A percentile compares a stretch with the other conserved stretches of the same genome.
Conservation (phyloP, 2,329 filamentous ascomycete species). For the Fusarium xylarioides region DNA sequence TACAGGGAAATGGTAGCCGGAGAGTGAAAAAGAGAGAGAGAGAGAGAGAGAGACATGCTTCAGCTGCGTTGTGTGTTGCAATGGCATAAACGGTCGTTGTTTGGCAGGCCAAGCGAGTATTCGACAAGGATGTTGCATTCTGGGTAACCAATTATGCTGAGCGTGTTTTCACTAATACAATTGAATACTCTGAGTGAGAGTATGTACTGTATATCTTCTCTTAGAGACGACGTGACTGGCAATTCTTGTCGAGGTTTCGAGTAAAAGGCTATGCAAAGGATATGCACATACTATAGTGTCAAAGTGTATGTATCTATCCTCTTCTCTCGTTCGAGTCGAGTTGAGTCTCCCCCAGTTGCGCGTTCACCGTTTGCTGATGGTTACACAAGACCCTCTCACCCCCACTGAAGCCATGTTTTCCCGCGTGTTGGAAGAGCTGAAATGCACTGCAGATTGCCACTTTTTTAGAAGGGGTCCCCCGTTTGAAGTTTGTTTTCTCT, state of each 20-base stretch:
- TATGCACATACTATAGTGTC: not conserved
- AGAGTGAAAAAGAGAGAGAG: not conserved
- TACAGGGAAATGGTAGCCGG: slow-evolving; percentile 17
- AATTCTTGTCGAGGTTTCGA: slow-evolving; percentile 11
- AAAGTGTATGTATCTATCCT: not conserved
- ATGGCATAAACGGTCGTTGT: slow-evolving; percentile 25
- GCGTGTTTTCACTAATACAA: slow-evolving; percentile 33
- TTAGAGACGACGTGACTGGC: slow-evolving; percentile 6
- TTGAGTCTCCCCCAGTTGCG: not conserved
- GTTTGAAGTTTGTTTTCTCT: not conserved
- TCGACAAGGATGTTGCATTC: slow-evolving; percentile 22
- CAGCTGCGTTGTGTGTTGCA: slow-evolving; percentile 11
- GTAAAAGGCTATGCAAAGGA: not conserved
- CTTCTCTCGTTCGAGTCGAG: not conserved
- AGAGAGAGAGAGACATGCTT: not conserved
- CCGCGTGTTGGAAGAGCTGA: slow-evolving; percentile 11
- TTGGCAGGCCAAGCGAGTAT: slow-evolving; percentile 40
- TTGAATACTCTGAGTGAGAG: not conserved
- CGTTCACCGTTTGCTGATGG: slow-evolving; percentile 10
- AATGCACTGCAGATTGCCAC: slow-evolving; percentile 8
- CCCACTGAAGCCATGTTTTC: slow-evolving; percentile 13
- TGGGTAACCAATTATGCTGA: slow-evolving; percentile 32
- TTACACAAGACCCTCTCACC: slow-evolving; percentile 25
- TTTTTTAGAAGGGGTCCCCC: not conserved
- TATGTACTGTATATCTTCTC: not conserved